Evolutionary conservation across 768 basidiomycete species (phyloP), one percentile per base, ranked within the genome.

Genomic region (Agaricus subrufescens): DNA sequence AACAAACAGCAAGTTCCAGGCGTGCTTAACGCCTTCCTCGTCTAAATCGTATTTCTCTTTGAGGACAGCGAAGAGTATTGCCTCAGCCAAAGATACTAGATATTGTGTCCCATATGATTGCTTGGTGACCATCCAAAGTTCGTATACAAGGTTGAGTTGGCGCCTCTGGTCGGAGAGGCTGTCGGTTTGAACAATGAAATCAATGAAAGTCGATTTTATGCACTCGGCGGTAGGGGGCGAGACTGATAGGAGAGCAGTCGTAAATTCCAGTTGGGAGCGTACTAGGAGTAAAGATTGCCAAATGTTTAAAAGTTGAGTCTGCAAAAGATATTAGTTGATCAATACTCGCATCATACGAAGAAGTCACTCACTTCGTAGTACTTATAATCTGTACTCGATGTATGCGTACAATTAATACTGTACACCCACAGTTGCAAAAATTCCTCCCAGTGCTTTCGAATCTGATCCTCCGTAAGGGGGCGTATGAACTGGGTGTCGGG

Each of bases 241-340:
- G 3, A 73, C 59, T 1, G 73, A 56, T 69, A 11, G 75, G 62
- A 59, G 76, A 72, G 1, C 66, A 67, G 31, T 64, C 64, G 23
- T 65, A 72, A 78, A 73, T 0, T 74, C 72, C 10, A 79, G 63
- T 50, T 78, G 73, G 9, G 77, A 69, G 43, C 75, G 77, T 15
- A 69, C 76, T 26, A 83, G 74, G n/a, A 88, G 67, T 15, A 87
- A 71, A 0, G 79, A 75, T 58, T 80, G 74, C 86, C 86, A 87
- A 1, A 73, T 66, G 43, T 69, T 63, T 3, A 80, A 46, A 26
- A 83, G 66, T 43, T 67, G 66, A 12, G 65, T 58, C 81, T 82
- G 59, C 8, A 31, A 8, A 54, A n/a, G 6, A 25, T 40, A 15
- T 42, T n/a, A 6, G 7, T 3, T 48, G 4, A 27, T n/a, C 10